These are phyloP conservation scores for Zymoseptoria crescenta DNA, from an alignment of 2,329 filamentous ascomycete genomes.

Conservation along the genomic window DNA sequence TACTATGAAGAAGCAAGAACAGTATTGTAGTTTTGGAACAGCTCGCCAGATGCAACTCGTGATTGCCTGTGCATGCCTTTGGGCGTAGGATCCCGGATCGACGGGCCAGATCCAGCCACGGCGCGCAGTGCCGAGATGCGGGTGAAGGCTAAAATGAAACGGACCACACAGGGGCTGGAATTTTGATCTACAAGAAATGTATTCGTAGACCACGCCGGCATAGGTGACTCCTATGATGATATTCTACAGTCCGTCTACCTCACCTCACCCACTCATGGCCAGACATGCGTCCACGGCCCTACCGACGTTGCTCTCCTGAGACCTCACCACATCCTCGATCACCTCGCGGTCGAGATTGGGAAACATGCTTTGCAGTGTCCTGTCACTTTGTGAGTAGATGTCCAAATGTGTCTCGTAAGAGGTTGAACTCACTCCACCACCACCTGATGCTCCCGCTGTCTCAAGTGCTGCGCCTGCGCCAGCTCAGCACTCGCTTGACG, in stretches of 20 bases:
- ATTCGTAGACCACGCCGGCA: not conserved
- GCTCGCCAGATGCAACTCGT: not conserved
- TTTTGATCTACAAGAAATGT: not conserved
- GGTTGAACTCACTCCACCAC: constrained; percentile 60
- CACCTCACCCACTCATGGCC: constrained; percentile 30
- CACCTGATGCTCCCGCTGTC: constrained; percentile 76
- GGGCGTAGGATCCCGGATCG: not conserved
- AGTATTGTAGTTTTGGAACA: not conserved
- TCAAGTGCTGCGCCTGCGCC: constrained; percentile 76
- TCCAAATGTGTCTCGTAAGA: not conserved
- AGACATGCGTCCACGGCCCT: constrained; percentile 43
- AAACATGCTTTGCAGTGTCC: constrained; percentile 89
- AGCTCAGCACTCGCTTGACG: constrained; percentile 83
- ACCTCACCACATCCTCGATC: constrained; percentile 91
- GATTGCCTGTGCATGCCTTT: not conserved
- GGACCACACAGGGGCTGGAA: not conserved
- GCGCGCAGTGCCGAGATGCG: not conserved
- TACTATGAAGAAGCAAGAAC: not conserved
- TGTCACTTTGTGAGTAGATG: constrained; percentile 17
- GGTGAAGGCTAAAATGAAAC: not conserved
- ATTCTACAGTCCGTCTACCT: not conserved
- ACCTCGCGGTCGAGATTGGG: constrained; percentile 88
- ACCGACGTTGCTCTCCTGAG: constrained; percentile 71
- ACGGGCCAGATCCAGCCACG: not conserved
- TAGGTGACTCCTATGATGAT: not conserved